These are phyloP conservation scores for Rosa hybrid DNA, from an alignment of 331 rosid species.

Conservation along the genomic window DNA sequence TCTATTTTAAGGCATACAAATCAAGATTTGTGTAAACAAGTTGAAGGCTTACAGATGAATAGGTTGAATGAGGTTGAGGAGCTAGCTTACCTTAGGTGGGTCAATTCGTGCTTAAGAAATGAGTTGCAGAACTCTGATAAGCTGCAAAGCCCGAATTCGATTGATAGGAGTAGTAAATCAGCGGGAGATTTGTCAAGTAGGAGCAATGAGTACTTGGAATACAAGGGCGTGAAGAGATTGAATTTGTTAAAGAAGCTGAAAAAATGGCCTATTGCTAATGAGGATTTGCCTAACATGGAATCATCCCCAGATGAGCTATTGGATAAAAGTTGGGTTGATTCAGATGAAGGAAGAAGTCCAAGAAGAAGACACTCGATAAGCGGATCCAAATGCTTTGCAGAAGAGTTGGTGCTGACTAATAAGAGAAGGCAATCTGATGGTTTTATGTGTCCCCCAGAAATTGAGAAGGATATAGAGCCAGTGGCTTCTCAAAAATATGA, in stretches of 20 bases:
- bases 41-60: slow-evolving; percentile 91
- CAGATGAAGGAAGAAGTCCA: slow-evolving; percentile 62
- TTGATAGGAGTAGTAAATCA: slow-evolving; percentile 51
- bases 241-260: slow-evolving; percentile 69
- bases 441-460: slow-evolving; percentile 64
- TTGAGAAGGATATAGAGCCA: slow-evolving; percentile 56
- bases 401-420: slow-evolving; percentile 49
- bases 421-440: slow-evolving; percentile 88
- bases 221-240: slow-evolving; percentile 50
- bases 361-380: slow-evolving; percentile 92
- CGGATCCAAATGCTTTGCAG: slow-evolving; percentile 70
- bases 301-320: slow-evolving; percentile 47
- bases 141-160: slow-evolving; percentile 53
- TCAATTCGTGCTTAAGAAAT: slow-evolving; percentile 81
- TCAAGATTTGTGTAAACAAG: slow-evolving; percentile 95
- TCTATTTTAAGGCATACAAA: slow-evolving; percentile 72
- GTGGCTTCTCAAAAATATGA: slow-evolving; percentile 50
- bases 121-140: slow-evolving; percentile 77
- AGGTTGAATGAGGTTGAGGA: slow-evolving; percentile 97
- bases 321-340: slow-evolving; percentile 62
- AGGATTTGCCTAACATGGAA: slow-evolving; percentile 60
- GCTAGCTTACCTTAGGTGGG: slow-evolving; percentile 99
- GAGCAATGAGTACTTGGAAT: slow-evolving; percentile 48
- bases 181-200: slow-evolving; percentile 51
- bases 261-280: slow-evolving; percentile 73